Conservation (phyloP, 371 early-diverging fungal species). For the Mucor irregularis region DNA sequence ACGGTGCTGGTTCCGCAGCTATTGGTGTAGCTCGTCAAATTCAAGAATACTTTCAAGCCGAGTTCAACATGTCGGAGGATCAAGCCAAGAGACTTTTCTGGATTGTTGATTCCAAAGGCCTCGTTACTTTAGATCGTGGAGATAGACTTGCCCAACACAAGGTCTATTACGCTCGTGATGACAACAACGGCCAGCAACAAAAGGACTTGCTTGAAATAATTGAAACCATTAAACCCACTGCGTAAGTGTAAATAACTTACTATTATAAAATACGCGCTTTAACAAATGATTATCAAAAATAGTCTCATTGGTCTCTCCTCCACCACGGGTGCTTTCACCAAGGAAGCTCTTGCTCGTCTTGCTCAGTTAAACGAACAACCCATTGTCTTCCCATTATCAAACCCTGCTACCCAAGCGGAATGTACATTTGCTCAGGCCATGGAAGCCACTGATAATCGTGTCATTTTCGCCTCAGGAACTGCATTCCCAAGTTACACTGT, state of each 20-base stretch:
- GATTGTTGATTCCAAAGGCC: slow-evolving; percentile 84
- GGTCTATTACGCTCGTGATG: slow-evolving; percentile 75
- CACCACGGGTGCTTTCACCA: slow-evolving; percentile 70
- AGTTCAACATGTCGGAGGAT: slow-evolving; percentile 67
- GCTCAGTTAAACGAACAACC: slow-evolving; percentile 75
- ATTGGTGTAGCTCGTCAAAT: slow-evolving; percentile 90
- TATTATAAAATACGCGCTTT: not conserved
- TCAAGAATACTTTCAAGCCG: slow-evolving; percentile 72
- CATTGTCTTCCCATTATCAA: slow-evolving; percentile 93
- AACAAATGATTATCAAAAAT: not conserved
- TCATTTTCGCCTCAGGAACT: slow-evolving; percentile 96
- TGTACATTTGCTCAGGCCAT: slow-evolving; percentile 92
- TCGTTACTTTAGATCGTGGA: slow-evolving; percentile 84
- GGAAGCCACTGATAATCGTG: slow-evolving; percentile 74
- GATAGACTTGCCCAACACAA: slow-evolving; percentile 85
- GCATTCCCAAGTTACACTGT: slow-evolving; percentile 81
- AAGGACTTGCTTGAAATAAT: slow-evolving; percentile 68
- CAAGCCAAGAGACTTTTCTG: slow-evolving; percentile 80
- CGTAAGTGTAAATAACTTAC: not conserved
- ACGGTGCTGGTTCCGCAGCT: slow-evolving; percentile 88
- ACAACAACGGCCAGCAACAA: slow-evolving; percentile 75
- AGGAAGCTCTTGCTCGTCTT: slow-evolving; percentile 64
- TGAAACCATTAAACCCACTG: slow-evolving; percentile 55
- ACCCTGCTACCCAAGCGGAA: slow-evolving; percentile 87
- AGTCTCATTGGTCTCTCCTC: slow-evolving; percentile 85